Percentiles rank a stretch among this genome's conserved stretches.
Evolutionary conservation across 1,139 yeast species (phyloP).

Genomic region (Yueomyces sp.): DNA sequence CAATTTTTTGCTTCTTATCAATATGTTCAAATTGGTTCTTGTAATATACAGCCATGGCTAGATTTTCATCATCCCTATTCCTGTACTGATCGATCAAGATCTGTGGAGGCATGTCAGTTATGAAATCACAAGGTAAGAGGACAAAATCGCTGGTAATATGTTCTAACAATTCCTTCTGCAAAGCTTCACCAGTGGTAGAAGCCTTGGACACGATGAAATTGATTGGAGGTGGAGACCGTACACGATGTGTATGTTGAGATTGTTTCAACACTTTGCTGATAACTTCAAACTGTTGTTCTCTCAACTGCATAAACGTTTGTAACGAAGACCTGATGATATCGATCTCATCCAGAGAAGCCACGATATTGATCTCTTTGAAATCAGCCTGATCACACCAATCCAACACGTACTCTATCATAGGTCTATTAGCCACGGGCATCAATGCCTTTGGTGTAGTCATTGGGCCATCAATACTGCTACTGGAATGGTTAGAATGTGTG

Average conservation of each 20-base stretch:
- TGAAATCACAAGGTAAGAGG: slow-evolving; percentile 81
- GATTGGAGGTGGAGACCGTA: slow-evolving; percentile 28
- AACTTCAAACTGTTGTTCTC: slow-evolving; percentile 18
- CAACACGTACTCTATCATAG: slow-evolving; percentile 79
- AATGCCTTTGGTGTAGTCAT: slow-evolving; percentile 57
- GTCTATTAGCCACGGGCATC: slow-evolving; percentile 78
- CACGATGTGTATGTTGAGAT: slow-evolving; percentile 16
- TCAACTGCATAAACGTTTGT: slow-evolving; percentile 11
- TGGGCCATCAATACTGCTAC: slow-evolving; percentile 1
- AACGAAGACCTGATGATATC: slow-evolving; percentile 18
- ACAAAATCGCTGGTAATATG: slow-evolving; percentile 45
- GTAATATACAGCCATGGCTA: slow-evolving; percentile 64
- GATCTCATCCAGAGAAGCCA: slow-evolving; percentile 31
- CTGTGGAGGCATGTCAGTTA: slow-evolving; percentile 86
- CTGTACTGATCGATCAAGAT: slow-evolving; percentile 76
- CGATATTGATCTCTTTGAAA: slow-evolving; percentile 48
- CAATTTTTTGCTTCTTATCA: slow-evolving; percentile 49
- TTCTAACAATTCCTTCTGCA: slow-evolving; percentile 36
- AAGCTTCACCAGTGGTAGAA: slow-evolving; percentile 51
- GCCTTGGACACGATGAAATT: slow-evolving; percentile 36
- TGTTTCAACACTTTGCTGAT: slow-evolving; percentile 14
- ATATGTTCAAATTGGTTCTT: slow-evolving; percentile 54
- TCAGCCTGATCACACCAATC: slow-evolving; percentile 91
- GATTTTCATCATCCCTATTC: slow-evolving; percentile 48
- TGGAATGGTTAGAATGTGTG: neutral